Evolutionary conservation across 78 protist genomes (phyloP), one percentile per base, ranked within the genome.

Genomic region (Thecamonas trahens): DNA sequence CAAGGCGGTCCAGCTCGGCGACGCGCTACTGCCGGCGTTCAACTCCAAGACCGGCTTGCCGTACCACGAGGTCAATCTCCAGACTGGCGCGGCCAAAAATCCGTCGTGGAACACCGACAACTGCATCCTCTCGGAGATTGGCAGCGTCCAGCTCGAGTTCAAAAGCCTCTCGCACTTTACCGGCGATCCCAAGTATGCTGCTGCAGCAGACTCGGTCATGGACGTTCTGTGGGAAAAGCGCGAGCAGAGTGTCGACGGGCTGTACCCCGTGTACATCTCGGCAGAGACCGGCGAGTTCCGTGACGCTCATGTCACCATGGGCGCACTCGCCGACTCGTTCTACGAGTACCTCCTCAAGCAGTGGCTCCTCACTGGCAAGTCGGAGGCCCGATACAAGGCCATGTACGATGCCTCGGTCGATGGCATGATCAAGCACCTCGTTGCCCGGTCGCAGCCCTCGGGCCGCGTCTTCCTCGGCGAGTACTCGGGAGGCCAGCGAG

Each of bases 71-170:
- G 26, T 68, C 60, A 55, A 69, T 22, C 0, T 52, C 14, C 50
- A 4, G n/a, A 76, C 68, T 57, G 24, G 69, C 50, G 35, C 11
- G 31, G 57, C 54, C 20, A 3, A 2, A 29, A 71, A 57, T 15
- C 38, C 44, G 5, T 0, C 15, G 4, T 59, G 61, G 66, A 20
- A 67, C 17, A 5, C 35, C 14, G 65, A 67, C 57, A 18, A 3
- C 49, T 42, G 80, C 20, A 13, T 80, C 49, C 66, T 88, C 0
- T 70, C 91, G 8, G 93, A 89, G 66, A 24, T 75, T 6, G 92
- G 85, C 22, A 61, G 85, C 2, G 40, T 89, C n/a, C 90, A 83
- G 59, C 72, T 90, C 20, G 94, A 90, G 82, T 80, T 80, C 68
- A 2, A 42, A 47, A 65, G 66, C 28, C 68, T 89, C 26, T 39